A percentile compares a stretch with the other conserved stretches of the same genome.
Evolutionary conservation across 495 filamentous ascomycete genomes (phyloP).

Genomic region (Aspergillus nanangensis): DNA sequence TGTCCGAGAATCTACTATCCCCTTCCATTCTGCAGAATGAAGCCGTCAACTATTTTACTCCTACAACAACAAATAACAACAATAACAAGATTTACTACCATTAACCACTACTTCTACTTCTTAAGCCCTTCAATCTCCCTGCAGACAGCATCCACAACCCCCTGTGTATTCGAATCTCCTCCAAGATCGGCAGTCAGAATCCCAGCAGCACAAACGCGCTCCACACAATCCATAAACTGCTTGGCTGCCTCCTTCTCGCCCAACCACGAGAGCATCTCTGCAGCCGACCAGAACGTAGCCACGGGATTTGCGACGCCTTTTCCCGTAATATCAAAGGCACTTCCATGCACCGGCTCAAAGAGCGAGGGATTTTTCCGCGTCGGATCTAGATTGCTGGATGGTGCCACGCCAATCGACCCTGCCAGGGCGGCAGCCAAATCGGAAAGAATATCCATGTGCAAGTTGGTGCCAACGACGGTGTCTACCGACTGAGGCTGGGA

Average conservation of each 20-base stretch:
- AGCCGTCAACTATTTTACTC: too few relatives aligned
- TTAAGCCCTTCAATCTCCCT: too few relatives aligned
- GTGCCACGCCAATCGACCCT: conserved; percentile 52
- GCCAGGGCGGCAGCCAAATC: conserved; percentile 53
- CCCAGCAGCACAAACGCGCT: conserved; percentile 54
- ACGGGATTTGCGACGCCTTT: conserved; percentile 70
- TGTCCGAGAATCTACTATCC: too few relatives aligned
- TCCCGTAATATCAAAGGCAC: conserved; percentile 66
- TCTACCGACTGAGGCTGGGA: conserved; percentile 48
- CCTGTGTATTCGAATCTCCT: conserved; percentile 48
- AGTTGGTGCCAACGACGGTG: conserved; percentile 53
- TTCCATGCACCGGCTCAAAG: conserved; percentile 66
- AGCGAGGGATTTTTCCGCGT: conserved; percentile 55
- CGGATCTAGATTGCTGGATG: conserved; percentile 59
- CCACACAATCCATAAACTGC: conserved; percentile 53
- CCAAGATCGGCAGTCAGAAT: conserved; percentile 57
- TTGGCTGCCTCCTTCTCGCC: conserved; percentile 53
- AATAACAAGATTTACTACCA: too few relatives aligned
- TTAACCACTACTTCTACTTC: too few relatives aligned
- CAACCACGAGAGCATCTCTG: conserved; percentile 66
- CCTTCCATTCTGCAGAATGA: too few relatives aligned
- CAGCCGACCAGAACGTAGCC: conserved; percentile 63
- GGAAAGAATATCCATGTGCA: conserved; percentile 55
- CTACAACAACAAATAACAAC: too few relatives aligned
- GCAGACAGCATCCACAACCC: conserved; percentile 58